Evolutionary conservation across 495 filamentous ascomycete species (phyloP), one percentile per base, ranked within the genome.

Genomic region (Filosporella fistucella): DNA sequence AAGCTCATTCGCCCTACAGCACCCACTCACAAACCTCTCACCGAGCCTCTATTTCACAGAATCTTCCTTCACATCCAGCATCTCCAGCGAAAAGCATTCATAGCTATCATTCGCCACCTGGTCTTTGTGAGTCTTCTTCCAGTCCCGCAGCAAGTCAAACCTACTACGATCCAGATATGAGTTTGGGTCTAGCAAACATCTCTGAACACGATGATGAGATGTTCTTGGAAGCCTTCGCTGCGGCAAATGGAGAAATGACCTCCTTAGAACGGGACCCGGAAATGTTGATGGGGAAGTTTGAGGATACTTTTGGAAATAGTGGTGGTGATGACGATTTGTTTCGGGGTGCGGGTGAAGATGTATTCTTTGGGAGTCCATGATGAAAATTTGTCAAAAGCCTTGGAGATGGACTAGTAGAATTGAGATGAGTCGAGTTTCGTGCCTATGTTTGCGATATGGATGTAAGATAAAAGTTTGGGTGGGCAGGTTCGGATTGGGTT

Each of bases 1-100:
- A 46, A 25, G 55, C 51, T n/a, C 58, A 59, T 22, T 70, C 68
- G 2, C 67, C 68, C 16, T 54, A 57, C 36, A 71, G 69, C 32
- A 52, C 63, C 9, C 64, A 65, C 47, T 66, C 68, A 26, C 24
- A 45, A 5, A 26, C 33, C 22, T 53, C 49, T 18, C 49, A 54
- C 22, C 49, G 49, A 17, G 52, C 40, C n/a, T 61, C 56, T 21
- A 48, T 56, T 37, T 55, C 55, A 2, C 45, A 67, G 23, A 29
- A 26, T n/a, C 35, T 66, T 8, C 61, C 63, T 1, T 60, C 64
- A 17, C 63, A 61, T 33, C 68, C 71, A 1, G 56, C 53, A 13
- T 75, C 74, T 36, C 74, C 74, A 5, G 65, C 69, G 21, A 74
- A 71, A 61, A 71, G 65, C 42, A 58, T 51, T 17, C 52, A 55